Evolutionary conservation across 2,329 filamentous ascomycete genomes (phyloP).

Genomic region (Sporothrix curviconia): DNA sequence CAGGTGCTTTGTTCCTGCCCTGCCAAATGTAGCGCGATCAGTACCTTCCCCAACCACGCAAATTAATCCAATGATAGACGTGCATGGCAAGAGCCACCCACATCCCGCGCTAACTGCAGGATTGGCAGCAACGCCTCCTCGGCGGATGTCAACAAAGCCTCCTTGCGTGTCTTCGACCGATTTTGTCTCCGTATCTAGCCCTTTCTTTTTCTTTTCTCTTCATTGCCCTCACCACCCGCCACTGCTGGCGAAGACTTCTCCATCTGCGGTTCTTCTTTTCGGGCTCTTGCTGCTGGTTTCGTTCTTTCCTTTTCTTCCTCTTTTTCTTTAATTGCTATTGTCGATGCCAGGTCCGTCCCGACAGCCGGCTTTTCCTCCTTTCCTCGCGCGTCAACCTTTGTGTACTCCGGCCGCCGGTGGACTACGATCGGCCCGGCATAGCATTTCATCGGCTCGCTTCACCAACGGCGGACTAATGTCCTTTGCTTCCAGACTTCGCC

Average conservation of each 20-base stretch:
- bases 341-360: neutral
- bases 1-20: neutral
- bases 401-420: too few species aligned
- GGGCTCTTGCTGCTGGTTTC: neutral
- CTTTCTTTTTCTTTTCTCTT: neutral
- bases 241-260: neutral
- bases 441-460: too few species aligned
- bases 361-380: neutral
- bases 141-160: slow-evolving; percentile 16
- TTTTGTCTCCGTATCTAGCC: neutral
- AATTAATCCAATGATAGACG: slow-evolving; percentile 10
- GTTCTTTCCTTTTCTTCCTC: neutral
- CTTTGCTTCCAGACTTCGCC: too few species aligned
- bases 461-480: too few species aligned
- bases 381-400: too few species aligned
- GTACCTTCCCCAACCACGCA: slow-evolving; percentile 12
- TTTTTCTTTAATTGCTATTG: neutral
- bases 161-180: neutral
- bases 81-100: slow-evolving; percentile 13
- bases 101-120: slow-evolving; percentile 10
- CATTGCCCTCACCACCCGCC: neutral
- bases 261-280: neutral
- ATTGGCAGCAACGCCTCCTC: slow-evolving; percentile 7
- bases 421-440: too few species aligned
- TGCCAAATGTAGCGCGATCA: neutral